Evolutionary conservation across 306 rosid species (phyloP).

Genomic region (Clitoria ternatea): DNA sequence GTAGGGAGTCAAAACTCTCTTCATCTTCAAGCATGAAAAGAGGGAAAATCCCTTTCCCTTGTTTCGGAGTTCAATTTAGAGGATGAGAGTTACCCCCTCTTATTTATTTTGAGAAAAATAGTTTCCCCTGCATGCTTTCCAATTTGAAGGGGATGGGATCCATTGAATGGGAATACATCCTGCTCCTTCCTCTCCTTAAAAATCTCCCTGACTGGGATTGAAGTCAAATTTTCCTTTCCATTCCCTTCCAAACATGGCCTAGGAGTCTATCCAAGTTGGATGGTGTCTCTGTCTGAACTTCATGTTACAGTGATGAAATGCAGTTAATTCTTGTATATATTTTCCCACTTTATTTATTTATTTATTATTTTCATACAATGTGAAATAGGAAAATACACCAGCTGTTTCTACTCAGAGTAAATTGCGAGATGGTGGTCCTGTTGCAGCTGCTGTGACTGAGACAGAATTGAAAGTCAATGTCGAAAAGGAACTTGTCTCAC

Average conservation of each 20-base stretch:
- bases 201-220: background rate
- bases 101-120: conserved; percentile 12
- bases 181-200: background rate
- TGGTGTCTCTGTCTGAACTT: conserved; percentile 6
- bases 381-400: conserved; percentile 69
- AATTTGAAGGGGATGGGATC: conserved; percentile 5
- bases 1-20: background rate
- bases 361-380: conserved; percentile 8
- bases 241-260: background rate
- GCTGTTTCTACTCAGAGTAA: conserved; percentile 47
- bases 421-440: conserved; percentile 63
- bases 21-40: background rate
- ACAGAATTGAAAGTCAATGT: conserved; percentile 81
- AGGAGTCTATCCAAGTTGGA: background rate
- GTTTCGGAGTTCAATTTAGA: background rate
- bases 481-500: conserved; percentile 95
- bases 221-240: background rate
- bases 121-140: background rate
- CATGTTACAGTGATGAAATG: background rate
- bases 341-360: background rate
- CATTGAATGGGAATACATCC: background rate
- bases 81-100: background rate
- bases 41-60: background rate
- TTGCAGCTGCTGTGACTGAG: conserved; percentile 54
- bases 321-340: background rate